A percentile compares a stretch with the other conserved stretches of the same genome.
Conservation (phyloP, 495 filamentous ascomycete genomes). For the Xylaria scruposa region DNA sequence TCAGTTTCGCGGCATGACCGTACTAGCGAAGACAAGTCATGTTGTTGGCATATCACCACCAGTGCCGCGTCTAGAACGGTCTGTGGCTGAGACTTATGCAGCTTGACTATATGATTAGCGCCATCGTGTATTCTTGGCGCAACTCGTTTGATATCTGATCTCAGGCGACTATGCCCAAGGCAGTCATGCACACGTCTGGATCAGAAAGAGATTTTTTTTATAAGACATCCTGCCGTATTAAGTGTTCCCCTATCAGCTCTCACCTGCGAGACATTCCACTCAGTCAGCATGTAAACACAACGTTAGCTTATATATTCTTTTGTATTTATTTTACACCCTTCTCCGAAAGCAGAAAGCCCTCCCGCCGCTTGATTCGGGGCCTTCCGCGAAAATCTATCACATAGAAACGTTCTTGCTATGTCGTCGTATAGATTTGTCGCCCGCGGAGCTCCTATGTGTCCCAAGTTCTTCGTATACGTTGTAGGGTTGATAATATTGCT, state of each 20-base stretch:
- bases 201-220: neutral
- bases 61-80: constrained; percentile 22
- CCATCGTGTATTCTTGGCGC: constrained; percentile 6
- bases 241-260: neutral
- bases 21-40: neutral
- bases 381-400: neutral
- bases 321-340: neutral
- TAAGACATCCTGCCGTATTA: constrained; percentile 1
- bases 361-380: neutral
- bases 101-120: constrained; percentile 2
- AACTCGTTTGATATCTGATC: neutral
- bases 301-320: too few relatives aligned
- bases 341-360: neutral
- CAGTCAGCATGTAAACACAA: neutral
- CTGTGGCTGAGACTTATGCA: constrained; percentile 14
- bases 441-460: constrained; percentile 43
- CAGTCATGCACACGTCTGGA: neutral
- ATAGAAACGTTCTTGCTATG: constrained; percentile 30
- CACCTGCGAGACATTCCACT: neutral
- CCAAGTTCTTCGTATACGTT: constrained; percentile 42
- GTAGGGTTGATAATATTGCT: constrained; percentile 47
- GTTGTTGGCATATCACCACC: neutral
- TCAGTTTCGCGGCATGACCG: neutral
- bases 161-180: neutral
- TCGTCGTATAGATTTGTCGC: constrained; percentile 36